A percentile compares a stretch with the other conserved stretches of the same genome.
Conservation (phyloP, 768 basidiomycete species). For the Cystobasidium tubakii region DNA sequence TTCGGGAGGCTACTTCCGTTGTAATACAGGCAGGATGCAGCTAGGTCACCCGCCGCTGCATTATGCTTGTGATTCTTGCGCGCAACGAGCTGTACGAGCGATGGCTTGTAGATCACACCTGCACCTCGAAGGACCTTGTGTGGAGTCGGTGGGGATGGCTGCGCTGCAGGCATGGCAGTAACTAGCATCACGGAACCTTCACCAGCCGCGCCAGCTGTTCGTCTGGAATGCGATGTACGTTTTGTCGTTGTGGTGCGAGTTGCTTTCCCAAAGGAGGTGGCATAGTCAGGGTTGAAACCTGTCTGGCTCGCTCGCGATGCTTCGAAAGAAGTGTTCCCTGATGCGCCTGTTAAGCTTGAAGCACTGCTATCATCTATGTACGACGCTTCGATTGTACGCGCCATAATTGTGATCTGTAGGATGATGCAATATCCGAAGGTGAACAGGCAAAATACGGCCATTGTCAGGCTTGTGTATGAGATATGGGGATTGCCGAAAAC, state of each 20-base stretch:
- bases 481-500: neutral
- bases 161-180: neutral
- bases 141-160: neutral
- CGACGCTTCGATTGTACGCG: neutral
- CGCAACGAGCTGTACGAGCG: neutral
- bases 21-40: constrained; percentile 2
- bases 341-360: neutral
- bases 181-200: neutral
- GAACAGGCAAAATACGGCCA: neutral
- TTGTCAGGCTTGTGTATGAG: neutral
- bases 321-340: neutral
- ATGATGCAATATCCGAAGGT: neutral
- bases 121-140: no score
- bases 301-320: neutral
- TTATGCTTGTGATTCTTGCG: neutral
- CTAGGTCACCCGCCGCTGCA: neutral
- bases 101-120: neutral
- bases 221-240: neutral
- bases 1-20: neutral
- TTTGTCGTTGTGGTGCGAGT: neutral
- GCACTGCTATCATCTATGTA: neutral
- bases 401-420: neutral
- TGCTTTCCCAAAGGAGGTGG: neutral
- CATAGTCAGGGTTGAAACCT: neutral
- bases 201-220: neutral